Conservation (phyloP, 441 rosid species). For the Pelargonium exstipulatum region DNA sequence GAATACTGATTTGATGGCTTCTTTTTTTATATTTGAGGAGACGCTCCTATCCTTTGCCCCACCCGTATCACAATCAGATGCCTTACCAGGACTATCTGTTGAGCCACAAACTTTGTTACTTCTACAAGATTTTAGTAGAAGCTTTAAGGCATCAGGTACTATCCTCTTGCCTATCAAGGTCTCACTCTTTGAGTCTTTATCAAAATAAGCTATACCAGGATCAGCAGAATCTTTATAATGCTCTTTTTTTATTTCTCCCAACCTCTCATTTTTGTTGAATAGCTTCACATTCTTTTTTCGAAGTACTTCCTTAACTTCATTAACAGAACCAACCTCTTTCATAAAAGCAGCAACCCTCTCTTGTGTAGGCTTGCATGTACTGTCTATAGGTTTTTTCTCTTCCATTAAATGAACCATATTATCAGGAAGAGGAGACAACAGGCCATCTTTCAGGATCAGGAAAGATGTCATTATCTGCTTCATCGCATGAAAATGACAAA, state of each 20-base stretch:
- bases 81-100: constrained; percentile 7
- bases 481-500: constrained; percentile 27
- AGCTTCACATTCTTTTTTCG: constrained; percentile 1
- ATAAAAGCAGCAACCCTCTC: background rate
- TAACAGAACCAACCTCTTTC: background rate
- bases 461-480: constrained; percentile 73
- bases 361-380: constrained; percentile 21
- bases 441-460: constrained; percentile 33
- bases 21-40: background rate
- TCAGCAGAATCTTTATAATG: background rate
- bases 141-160: constrained; percentile 6
- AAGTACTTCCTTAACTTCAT: constrained; percentile 23
- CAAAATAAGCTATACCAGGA: background rate
- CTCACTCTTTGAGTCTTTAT: background rate
- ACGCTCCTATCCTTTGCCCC: background rate
- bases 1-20: background rate
- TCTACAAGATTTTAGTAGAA: constrained; percentile 2
- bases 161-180: constrained; percentile 3
- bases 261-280: background rate
- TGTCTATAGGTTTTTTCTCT: constrained; percentile 25
- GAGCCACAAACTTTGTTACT: constrained; percentile 6
- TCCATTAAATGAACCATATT: constrained; percentile 37
- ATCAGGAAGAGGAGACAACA: constrained; percentile 61
- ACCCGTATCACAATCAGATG: background rate
- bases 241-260: constrained; percentile 1